Evolutionary conservation across 129 eudicot species (phyloP).

Genomic region (Scalesia atractyloides): DNA sequence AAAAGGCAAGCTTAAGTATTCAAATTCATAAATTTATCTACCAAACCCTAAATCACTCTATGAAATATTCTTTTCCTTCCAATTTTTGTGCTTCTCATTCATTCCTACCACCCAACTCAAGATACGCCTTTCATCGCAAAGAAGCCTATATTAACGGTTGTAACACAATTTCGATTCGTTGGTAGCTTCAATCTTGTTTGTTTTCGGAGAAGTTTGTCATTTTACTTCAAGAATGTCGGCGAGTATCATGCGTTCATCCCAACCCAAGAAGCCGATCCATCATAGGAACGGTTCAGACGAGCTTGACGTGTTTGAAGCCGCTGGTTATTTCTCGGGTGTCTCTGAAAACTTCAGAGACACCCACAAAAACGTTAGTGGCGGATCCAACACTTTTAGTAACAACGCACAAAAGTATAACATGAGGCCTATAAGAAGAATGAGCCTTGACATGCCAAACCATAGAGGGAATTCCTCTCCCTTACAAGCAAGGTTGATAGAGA

Average conservation of each 20-base stretch:
- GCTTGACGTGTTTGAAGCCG: constrained; percentile 91
- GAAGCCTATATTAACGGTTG: constrained; percentile 4
- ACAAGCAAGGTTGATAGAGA: constrained; percentile 39
- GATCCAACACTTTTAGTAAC: constrained; percentile 11
- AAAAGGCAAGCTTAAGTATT: constrained; percentile 21
- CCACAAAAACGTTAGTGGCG: constrained; percentile 1
- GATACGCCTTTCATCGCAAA: not conserved
- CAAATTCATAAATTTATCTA: constrained; percentile 22
- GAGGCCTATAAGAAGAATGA: constrained; percentile 47
- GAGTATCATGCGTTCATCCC: constrained; percentile 16
- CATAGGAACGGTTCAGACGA: constrained; percentile 62
- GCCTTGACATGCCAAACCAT: constrained; percentile 65
- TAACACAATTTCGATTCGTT: constrained; percentile 19
- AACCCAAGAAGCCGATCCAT: constrained; percentile 46
- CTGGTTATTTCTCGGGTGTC: constrained; percentile 66
- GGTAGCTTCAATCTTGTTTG: constrained; percentile 19
- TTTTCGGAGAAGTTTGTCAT: constrained; percentile 2
- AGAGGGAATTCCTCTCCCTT: constrained; percentile 39
- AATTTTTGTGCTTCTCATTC: constrained; percentile 26
- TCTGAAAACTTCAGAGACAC: constrained; percentile 29
- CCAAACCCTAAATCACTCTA: not conserved
- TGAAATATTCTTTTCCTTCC: constrained; percentile 15
- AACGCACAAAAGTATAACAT: constrained; percentile 4
- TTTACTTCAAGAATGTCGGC: constrained; percentile 39
- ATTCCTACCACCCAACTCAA: constrained; percentile 26